Percentiles rank a stretch among this genome's conserved stretches.
These are phyloP conservation scores for Acer saccharum DNA, from an alignment of 345 rosid species.

Conservation along the genomic window DNA sequence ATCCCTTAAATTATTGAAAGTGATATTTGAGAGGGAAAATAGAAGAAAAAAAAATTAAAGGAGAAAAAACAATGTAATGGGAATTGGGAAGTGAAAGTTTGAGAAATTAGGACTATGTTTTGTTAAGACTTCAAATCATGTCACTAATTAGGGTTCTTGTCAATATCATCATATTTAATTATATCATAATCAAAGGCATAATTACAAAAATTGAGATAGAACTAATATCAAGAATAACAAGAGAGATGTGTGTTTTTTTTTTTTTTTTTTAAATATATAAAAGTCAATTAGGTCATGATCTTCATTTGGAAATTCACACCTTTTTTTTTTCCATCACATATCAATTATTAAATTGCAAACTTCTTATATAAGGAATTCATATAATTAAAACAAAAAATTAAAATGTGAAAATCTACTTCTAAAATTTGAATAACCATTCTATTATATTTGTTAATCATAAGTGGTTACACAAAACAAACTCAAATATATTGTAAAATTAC, in stretches of 20 bases:
- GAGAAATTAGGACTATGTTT: background rate
- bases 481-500: background rate
- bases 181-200: background rate
- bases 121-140: conserved; percentile 17
- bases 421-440: background rate
- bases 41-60: too few relatives aligned
- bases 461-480: too few relatives aligned
- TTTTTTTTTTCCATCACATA: background rate
- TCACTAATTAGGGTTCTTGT: background rate
- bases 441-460: too few relatives aligned
- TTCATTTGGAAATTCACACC: background rate
- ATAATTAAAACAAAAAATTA: too few relatives aligned
- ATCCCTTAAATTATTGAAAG: background rate
- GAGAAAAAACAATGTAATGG: background rate
- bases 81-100: background rate
- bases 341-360: too few relatives aligned
- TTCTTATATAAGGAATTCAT: too few relatives aligned
- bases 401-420: background rate
- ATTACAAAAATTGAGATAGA: too few relatives aligned
- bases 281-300: background rate
- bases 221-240: too few relatives aligned
- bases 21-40: background rate
- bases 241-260: too few relatives aligned
- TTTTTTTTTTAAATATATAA: too few relatives aligned
- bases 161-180: background rate